Conservation (phyloP, 139 green algal species). For the Chlamydomonas applanata region DNA sequence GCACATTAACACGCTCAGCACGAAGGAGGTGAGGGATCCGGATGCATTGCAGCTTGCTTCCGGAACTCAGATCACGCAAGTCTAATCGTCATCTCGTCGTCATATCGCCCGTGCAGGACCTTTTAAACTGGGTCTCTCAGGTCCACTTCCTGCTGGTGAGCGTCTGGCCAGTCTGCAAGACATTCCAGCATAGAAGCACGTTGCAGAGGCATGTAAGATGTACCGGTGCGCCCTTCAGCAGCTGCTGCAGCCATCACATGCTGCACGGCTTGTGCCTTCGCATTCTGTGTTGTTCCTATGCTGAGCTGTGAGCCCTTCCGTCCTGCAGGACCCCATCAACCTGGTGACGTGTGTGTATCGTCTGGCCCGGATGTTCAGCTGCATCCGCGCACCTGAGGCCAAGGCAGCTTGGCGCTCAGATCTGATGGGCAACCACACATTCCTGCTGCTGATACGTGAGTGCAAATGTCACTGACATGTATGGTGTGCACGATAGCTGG, state of each 20-base stretch:
- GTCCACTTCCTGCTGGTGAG: too few species aligned
- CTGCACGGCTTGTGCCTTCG: slow-evolving; percentile 34
- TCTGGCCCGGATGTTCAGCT: slow-evolving; percentile 45
- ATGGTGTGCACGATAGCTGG: neutral
- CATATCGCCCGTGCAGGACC: neutral
- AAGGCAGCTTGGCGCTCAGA: slow-evolving; percentile 30
- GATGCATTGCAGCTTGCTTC: too few species aligned
- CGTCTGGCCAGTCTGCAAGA: too few species aligned
- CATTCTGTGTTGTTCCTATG: too few species aligned
- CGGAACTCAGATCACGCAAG: too few species aligned
- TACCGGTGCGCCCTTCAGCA: neutral
- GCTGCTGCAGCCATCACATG: neutral
- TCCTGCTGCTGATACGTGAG: slow-evolving; percentile 53
- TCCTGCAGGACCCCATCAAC: slow-evolving; percentile 53
- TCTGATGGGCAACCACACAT: slow-evolving; percentile 30
- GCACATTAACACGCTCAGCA: slow-evolving; percentile 43
- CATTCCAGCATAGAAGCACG: too few species aligned
- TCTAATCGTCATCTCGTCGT: too few species aligned
- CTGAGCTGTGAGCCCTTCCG: too few species aligned
- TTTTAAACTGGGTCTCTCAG: neutral
- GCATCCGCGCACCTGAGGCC: slow-evolving; percentile 19
- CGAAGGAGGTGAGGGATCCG: slow-evolving; percentile 27
- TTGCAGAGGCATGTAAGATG: too few species aligned
- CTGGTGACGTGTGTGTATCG: slow-evolving; percentile 57
- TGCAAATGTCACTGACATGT: neutral